Percentiles rank a stretch among this genome's conserved stretches.
phyloP scores from a whole-genome alignment of 169 alveolate genomes.

The Eimeria acervulina region DNA sequence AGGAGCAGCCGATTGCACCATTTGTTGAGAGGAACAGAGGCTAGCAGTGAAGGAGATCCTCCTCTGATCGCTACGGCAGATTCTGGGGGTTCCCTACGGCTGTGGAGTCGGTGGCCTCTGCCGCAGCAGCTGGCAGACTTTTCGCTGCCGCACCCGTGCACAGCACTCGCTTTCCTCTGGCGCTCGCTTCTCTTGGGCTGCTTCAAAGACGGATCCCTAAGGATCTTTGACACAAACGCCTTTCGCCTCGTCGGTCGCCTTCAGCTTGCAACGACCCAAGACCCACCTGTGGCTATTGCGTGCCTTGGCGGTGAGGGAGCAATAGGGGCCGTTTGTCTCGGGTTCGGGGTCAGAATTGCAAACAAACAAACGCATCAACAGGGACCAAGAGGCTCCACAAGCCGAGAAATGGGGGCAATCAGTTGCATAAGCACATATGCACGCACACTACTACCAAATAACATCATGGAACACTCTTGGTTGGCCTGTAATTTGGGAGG shows the following conservation, averaged over 20 bases:
- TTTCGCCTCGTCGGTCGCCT: slow-evolving; percentile 72
- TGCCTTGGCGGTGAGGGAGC: slow-evolving; percentile 74
- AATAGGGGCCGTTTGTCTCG: background rate
- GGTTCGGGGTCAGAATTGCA: background rate
- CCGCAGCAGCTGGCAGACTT: slow-evolving; percentile 80
- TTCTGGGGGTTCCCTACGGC: slow-evolving; percentile 42
- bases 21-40: background rate
- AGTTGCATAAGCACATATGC: background rate
- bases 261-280: slow-evolving; percentile 42
- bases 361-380: background rate
- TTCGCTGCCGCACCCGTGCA: slow-evolving; percentile 61
- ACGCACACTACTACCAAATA: background rate
- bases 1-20: slow-evolving; percentile 11
- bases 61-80: slow-evolving; percentile 77
- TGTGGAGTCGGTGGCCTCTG: slow-evolving; percentile 83
- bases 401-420: background rate
- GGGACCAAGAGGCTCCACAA: background rate
- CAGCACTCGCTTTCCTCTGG: slow-evolving; percentile 73
- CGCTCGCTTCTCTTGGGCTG: slow-evolving; percentile 46
- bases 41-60: background rate
- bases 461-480: too few relatives aligned
- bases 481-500: too few relatives aligned
- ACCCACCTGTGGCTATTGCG: slow-evolving; percentile 60
- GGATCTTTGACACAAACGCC: slow-evolving; percentile 53
- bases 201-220: slow-evolving; percentile 75